These are phyloP conservation scores for Endocalyx cinctus DNA, from an alignment of 2,329 filamentous ascomycete species.

Conservation along the genomic window DNA sequence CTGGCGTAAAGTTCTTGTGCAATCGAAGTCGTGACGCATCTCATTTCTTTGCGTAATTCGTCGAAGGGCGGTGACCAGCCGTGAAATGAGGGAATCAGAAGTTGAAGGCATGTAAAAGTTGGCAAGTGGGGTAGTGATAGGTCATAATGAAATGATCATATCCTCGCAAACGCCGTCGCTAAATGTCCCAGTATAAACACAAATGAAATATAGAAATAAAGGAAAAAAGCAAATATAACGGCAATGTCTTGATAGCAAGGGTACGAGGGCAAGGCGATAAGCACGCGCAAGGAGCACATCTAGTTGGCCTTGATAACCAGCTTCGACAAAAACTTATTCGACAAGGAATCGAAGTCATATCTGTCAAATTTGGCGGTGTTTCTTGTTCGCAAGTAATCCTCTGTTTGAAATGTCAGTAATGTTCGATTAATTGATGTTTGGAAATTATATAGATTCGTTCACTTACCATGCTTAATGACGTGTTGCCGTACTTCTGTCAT, in stretches of 20 bases:
- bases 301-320: constrained; percentile 93
- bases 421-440: background rate
- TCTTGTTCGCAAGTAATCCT: constrained; percentile 79
- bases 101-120: constrained; percentile 20
- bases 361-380: constrained; percentile 80
- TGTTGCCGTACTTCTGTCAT: constrained; percentile 94
- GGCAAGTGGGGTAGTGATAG: constrained; percentile 12
- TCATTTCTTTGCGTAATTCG: constrained; percentile 16
- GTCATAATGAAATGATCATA: constrained; percentile 32
- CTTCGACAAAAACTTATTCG: constrained; percentile 96
- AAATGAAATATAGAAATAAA: constrained; percentile 26
- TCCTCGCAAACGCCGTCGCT: constrained; percentile 40
- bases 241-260: constrained; percentile 14
- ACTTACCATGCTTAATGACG: constrained; percentile 87
- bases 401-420: constrained; percentile 52
- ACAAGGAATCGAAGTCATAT: constrained; percentile 88
- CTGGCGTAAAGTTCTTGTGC: constrained; percentile 27
- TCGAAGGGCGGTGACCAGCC: constrained; percentile 26
- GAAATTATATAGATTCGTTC: background rate
- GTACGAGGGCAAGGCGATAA: constrained; percentile 10
- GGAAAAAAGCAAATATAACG: constrained; percentile 27
- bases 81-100: constrained; percentile 21
- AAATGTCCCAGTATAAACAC: constrained; percentile 32
- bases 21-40: constrained; percentile 2
- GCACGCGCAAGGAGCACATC: constrained; percentile 1